These are phyloP conservation scores for Raffaelea arxii DNA, from an alignment of 2,329 filamentous ascomycete genomes.

Conservation along the genomic window DNA sequence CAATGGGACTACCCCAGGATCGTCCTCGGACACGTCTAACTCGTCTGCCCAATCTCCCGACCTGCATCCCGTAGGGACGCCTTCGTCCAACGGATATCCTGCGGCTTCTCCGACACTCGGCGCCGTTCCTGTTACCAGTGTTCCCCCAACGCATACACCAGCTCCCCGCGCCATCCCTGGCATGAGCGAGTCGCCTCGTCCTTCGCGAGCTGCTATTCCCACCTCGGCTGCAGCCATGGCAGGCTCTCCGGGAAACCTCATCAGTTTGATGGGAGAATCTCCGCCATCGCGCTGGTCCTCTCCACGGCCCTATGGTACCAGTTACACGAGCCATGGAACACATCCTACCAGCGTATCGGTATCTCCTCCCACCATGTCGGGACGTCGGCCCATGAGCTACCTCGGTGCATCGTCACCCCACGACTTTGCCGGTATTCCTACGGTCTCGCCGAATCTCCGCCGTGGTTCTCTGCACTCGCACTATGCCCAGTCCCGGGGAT, in stretches of 20 bases:
- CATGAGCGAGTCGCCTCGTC: slow-evolving; percentile 31
- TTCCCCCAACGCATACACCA: slow-evolving; percentile 30
- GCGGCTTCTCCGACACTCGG: slow-evolving; percentile 36
- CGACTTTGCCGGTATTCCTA: slow-evolving; percentile 27
- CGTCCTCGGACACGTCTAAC: slow-evolving; percentile 32
- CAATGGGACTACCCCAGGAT: slow-evolving; percentile 23
- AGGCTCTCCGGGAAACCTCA: slow-evolving; percentile 44
- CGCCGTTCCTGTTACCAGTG: slow-evolving; percentile 32
- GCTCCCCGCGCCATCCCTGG: slow-evolving; percentile 34
- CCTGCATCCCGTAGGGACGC: slow-evolving; percentile 29
- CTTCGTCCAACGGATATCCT: slow-evolving; percentile 30
- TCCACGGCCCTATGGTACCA: slow-evolving; percentile 33
- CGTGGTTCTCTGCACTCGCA: slow-evolving; percentile 43
- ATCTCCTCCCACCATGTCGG: slow-evolving; percentile 21
- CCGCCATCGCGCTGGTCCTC: slow-evolving; percentile 41
- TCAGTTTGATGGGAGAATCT: slow-evolving; percentile 41
- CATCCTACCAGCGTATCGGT: slow-evolving; percentile 23
- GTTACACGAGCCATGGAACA: slow-evolving; percentile 19
- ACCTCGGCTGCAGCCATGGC: slow-evolving; percentile 25
- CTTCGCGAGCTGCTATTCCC: slow-evolving; percentile 18
- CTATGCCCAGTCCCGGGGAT: slow-evolving; percentile 33
- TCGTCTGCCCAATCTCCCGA: slow-evolving; percentile 33
- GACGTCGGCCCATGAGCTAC: slow-evolving; percentile 42
- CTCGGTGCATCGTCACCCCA: slow-evolving; percentile 21
- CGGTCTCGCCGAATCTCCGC: slow-evolving; percentile 24